Conservation (phyloP, 2,329 filamentous ascomycete genomes). For the Aspergillus sp. region DNA sequence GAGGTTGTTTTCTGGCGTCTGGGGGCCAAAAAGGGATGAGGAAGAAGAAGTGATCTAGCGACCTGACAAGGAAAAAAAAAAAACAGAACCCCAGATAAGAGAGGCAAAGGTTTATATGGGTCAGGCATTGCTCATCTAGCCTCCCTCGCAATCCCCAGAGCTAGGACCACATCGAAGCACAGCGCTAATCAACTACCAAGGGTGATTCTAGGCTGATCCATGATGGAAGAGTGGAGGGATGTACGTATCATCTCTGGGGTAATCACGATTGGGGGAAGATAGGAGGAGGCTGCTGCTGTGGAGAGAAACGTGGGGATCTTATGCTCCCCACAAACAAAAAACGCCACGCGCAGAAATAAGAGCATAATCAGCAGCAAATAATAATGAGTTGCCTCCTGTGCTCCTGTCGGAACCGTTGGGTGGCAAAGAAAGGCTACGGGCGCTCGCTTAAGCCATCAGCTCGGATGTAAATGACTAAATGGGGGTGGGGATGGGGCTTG, state of each 20-base stretch:
- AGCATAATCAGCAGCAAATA: background rate
- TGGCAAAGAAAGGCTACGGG: background rate
- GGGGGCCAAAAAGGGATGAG: background rate
- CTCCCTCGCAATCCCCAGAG: background rate
- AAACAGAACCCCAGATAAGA: background rate
- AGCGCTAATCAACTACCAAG: background rate
- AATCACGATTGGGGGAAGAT: background rate
- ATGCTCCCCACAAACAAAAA: slow-evolving; percentile 1
- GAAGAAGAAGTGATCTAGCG: background rate
- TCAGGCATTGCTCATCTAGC: background rate
- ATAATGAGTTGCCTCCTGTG: background rate
- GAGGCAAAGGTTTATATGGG: slow-evolving; percentile 1
- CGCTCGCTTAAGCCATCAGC: background rate
- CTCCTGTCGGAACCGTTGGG: background rate
- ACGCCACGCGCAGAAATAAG: background rate
- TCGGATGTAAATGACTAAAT: too few relatives aligned
- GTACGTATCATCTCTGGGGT: slow-evolving; percentile 7
- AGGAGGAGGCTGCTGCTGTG: background rate
- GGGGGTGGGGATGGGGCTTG: background rate
- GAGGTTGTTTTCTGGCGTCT: background rate
- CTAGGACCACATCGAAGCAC: background rate
- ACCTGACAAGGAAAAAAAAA: background rate
- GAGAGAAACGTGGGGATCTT: slow-evolving; percentile 2
- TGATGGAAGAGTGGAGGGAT: background rate
- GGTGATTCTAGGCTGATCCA: background rate